Conservation (phyloP, 352 stramenopile genomes). For the Phytophthora niederhauseri region DNA sequence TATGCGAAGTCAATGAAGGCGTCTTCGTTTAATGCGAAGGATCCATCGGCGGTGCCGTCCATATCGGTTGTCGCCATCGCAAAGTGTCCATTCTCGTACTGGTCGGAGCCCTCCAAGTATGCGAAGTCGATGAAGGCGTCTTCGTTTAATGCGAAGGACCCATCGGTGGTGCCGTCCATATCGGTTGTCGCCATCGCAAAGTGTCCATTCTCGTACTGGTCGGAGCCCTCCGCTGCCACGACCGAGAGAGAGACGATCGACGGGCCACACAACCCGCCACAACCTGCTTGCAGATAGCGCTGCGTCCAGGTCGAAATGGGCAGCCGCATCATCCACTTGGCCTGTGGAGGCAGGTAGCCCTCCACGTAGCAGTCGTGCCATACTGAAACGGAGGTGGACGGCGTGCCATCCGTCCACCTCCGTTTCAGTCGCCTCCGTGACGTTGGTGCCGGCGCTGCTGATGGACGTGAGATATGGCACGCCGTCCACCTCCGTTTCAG, state of each 20-base stretch:
- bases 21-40: conserved; percentile 36
- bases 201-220: conserved; percentile 31
- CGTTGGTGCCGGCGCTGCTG: conserved; percentile 26
- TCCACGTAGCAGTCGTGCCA: conserved; percentile 44
- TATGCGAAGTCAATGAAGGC: conserved; percentile 40
- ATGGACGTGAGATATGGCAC: conserved; percentile 35
- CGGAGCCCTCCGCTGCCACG: conserved; percentile 24
- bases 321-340: conserved; percentile 39
- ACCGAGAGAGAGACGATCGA: conserved; percentile 26
- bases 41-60: too few relatives aligned
- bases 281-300: conserved; percentile 41
- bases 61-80: too few relatives aligned
- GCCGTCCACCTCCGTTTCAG: conserved; percentile 27
- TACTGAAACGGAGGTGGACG: too few relatives aligned
- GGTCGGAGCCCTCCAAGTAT: too few relatives aligned
- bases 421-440: conserved; percentile 28
- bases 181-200: conserved; percentile 40
- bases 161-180: too few relatives aligned
- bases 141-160: too few relatives aligned
- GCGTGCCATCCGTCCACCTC: conserved; percentile 30
- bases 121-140: too few relatives aligned
- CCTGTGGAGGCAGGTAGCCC: conserved; percentile 31
- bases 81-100: too few relatives aligned
- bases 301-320: conserved; percentile 44
- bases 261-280: conserved; percentile 36